A percentile compares a stretch with the other conserved stretches of the same genome.
These are phyloP conservation scores for Mortierella sp. DNA, from an alignment of 371 early-diverging fungal genomes.

Conservation along the genomic window DNA sequence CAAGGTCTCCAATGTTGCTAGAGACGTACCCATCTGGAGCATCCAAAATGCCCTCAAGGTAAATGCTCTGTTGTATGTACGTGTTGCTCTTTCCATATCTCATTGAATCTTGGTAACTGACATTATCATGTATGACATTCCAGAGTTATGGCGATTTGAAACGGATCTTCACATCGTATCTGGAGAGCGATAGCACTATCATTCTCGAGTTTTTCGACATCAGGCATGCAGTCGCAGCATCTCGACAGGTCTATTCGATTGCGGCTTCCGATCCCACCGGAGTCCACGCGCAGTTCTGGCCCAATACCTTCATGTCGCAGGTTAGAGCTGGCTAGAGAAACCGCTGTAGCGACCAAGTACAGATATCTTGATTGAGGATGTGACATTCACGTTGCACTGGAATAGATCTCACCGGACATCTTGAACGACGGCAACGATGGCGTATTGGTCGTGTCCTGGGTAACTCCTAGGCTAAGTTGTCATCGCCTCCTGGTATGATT, in stretches of 20 bases:
- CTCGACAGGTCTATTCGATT: constrained; percentile 6
- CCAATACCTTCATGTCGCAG: constrained; percentile 10
- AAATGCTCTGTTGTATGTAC: not conserved
- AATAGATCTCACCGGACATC: constrained; percentile 30
- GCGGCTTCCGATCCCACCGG: constrained; percentile 1
- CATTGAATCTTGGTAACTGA: not conserved
- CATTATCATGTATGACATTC: too few species aligned
- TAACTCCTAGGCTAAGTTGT: constrained; percentile 19
- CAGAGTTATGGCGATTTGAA: constrained; percentile 40
- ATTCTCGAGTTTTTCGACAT: constrained; percentile 49
- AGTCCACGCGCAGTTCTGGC: constrained; percentile 22
- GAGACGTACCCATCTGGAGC: constrained; percentile 28
- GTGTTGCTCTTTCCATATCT: not conserved
- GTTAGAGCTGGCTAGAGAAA: not conserved
- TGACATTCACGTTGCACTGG: not conserved
- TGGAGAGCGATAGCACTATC: constrained; percentile 22
- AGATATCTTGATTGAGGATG: not conserved
- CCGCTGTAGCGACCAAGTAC: not conserved
- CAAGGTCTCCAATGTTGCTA: constrained; percentile 24
- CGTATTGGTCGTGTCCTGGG: constrained; percentile 14
- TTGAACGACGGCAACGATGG: constrained; percentile 28
- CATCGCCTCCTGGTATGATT: constrained; percentile 36
- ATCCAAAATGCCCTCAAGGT: constrained; percentile 40
- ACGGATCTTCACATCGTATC: constrained; percentile 28
- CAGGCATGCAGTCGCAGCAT: constrained; percentile 34